A percentile compares a stretch with the other conserved stretches of the same genome.
These are phyloP conservation scores for Glomus cerebriforme DNA, from an alignment of 192 early-diverging fungal species.

Conservation along the genomic window DNA sequence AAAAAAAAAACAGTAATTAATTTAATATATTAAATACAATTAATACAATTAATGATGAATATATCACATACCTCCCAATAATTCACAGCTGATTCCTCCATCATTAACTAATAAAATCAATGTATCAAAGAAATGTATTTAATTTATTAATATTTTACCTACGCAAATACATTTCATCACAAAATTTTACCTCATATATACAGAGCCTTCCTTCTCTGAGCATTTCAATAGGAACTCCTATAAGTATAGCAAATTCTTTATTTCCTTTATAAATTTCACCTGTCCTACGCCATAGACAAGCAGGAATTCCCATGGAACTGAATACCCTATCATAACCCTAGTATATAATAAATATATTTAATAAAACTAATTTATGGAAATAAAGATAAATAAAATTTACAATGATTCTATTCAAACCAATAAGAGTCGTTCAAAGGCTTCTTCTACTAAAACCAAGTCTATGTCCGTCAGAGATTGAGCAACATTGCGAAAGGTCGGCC, in stretches of 20 bases:
- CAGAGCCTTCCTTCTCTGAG: conserved; percentile 69
- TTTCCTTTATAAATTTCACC: conserved; percentile 97
- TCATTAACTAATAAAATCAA: conserved; percentile 77
- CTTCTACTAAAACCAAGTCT: conserved; percentile 93
- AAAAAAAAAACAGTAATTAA: neutral
- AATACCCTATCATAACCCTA: conserved; percentile 95
- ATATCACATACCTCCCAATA: conserved; percentile 84
- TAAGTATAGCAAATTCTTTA: conserved; percentile 89
- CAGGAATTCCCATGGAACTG: conserved; percentile 91
- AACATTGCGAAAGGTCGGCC: conserved; percentile 85
- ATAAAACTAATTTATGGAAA: neutral
- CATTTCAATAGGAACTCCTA: conserved; percentile 80
- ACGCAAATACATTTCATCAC: neutral
- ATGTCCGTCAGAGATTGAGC: conserved; percentile 91
- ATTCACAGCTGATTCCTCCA: conserved; percentile 92
- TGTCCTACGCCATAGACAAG: conserved; percentile 94
- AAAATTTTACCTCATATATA: conserved; percentile 44
- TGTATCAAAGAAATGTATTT: conserved; percentile 31
- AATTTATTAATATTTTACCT: neutral
- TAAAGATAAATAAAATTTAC: neutral
- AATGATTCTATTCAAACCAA: conserved; percentile 47
- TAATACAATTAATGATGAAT: neutral
- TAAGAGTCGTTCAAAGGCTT: conserved; percentile 91
- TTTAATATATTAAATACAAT: neutral
- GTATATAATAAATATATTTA: neutral